These are phyloP conservation scores for Eucalyptus camaldulensis DNA, from an alignment of 345 rosid genomes.

Conservation along the genomic window DNA sequence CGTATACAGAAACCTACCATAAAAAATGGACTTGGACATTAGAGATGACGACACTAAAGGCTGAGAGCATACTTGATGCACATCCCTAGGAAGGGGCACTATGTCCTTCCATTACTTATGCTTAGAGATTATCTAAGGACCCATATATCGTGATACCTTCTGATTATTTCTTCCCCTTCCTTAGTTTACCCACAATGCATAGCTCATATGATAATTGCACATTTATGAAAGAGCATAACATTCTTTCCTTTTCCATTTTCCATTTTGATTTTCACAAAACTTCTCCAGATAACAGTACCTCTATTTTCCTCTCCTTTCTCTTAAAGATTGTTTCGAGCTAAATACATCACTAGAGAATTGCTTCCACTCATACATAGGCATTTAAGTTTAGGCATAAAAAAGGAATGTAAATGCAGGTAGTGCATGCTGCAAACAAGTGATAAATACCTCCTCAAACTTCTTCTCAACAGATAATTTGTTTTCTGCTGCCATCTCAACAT, in stretches of 20 bases:
- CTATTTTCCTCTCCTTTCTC: not conserved
- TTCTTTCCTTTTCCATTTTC: not conserved
- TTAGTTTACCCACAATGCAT: not conserved
- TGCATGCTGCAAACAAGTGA: not conserved
- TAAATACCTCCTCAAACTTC: slow-evolving; percentile 63
- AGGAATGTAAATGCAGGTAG: not conserved
- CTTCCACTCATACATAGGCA: not conserved
- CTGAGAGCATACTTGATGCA: not conserved
- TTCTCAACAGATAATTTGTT: slow-evolving; percentile 38
- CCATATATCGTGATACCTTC: not conserved
- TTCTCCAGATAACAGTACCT: not conserved
- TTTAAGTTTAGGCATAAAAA: not conserved
- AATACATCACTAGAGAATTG: not conserved
- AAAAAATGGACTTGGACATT: not conserved
- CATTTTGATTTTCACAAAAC: not conserved
- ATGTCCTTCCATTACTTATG: not conserved
- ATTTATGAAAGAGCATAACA: not conserved
- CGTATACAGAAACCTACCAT: not conserved
- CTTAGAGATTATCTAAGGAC: not conserved
- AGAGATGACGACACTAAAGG: not conserved
- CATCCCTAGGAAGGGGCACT: not conserved
- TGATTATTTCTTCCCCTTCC: not conserved
- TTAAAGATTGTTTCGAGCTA: not conserved
- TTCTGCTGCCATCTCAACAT: slow-evolving; percentile 42
- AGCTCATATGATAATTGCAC: not conserved